Percentiles rank a stretch among this genome's conserved stretches.
phyloP scores from a whole-genome alignment of 2,329 filamentous ascomycete species.

The Fusarium pseudocircinatum region DNA sequence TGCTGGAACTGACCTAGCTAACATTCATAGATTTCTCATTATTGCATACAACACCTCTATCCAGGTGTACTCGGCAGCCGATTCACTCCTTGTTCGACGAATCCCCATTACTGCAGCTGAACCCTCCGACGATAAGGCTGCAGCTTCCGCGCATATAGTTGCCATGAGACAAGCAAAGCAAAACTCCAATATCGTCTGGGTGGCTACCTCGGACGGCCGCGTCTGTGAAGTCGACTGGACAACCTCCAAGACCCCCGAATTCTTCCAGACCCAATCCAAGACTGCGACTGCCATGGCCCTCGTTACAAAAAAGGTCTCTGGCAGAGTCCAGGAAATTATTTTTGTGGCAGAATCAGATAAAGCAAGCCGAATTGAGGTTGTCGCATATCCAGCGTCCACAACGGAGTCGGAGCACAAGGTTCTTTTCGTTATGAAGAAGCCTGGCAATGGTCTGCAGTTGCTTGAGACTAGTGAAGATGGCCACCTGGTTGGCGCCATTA shows the following conservation, averaged over 20 bases:
- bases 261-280: conserved; percentile 54
- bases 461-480: conserved; percentile 64
- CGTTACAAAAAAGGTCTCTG: conserved; percentile 50
- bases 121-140: conserved; percentile 36
- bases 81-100: conserved; percentile 81
- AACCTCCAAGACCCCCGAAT: conserved; percentile 52
- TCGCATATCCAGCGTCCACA: conserved; percentile 55
- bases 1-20: conserved; percentile 3
- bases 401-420: conserved; percentile 45
- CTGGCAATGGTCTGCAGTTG: conserved; percentile 49
- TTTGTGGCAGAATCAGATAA: conserved; percentile 58
- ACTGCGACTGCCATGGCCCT: conserved; percentile 59
- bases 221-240: conserved; percentile 70
- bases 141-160: conserved; percentile 50
- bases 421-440: conserved; percentile 51
- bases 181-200: conserved; percentile 63
- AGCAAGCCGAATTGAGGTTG: conserved; percentile 49
- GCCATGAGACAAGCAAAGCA: conserved; percentile 53
- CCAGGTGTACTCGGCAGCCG: conserved; percentile 81
- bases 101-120: conserved; percentile 62
- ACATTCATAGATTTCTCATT: conserved; percentile 71
- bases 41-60: conserved; percentile 78
- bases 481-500: conserved; percentile 58
- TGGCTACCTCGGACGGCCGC: conserved; percentile 66
- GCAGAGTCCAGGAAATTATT: conserved; percentile 55